Conservation (phyloP, 2,329 filamentous ascomycete species). For the Microdochium bolleyi region DNA sequence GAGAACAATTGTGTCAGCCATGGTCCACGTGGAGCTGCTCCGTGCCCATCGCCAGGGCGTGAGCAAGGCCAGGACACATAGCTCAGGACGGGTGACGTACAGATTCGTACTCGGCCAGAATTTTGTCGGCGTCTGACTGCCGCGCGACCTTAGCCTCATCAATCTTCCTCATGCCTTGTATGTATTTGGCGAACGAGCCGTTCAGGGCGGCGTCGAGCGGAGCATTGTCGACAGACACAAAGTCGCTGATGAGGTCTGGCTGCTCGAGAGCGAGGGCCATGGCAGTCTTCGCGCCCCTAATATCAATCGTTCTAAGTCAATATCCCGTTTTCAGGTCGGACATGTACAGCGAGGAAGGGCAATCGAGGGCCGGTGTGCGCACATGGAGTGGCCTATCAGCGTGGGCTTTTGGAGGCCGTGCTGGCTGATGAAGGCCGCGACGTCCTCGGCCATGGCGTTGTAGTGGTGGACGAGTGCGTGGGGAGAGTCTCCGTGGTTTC, state of each 20-base stretch:
- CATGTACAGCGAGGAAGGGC: not conserved
- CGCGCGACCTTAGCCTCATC: constrained; percentile 59
- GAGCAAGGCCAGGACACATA: too few species aligned
- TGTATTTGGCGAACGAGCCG: constrained; percentile 70
- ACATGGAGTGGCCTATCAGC: constrained; percentile 93
- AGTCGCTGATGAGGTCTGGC: constrained; percentile 57
- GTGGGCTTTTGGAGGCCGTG: constrained; percentile 64
- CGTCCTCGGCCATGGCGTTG: constrained; percentile 70
- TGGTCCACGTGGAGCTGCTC: too few species aligned
- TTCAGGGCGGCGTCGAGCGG: constrained; percentile 73
- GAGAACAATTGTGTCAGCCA: not conserved
- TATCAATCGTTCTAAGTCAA: not conserved
- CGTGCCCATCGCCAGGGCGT: too few species aligned
- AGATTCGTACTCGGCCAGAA: constrained; percentile 67
- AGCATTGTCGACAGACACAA: constrained; percentile 87
- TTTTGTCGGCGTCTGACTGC: constrained; percentile 71
- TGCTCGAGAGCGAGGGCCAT: constrained; percentile 76
- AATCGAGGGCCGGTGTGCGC: constrained; percentile 14
- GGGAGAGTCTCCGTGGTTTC: constrained; percentile 89
- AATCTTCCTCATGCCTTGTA: constrained; percentile 77
- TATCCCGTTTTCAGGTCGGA: not conserved
- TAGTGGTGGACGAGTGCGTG: constrained; percentile 76
- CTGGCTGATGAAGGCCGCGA: constrained; percentile 67
- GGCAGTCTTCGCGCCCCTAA: constrained; percentile 81
- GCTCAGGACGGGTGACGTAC: constrained; percentile 31